phyloP scores from a whole-genome alignment of 805 yeast genomes.

The Saccharomycopsis lassenensis region DNA sequence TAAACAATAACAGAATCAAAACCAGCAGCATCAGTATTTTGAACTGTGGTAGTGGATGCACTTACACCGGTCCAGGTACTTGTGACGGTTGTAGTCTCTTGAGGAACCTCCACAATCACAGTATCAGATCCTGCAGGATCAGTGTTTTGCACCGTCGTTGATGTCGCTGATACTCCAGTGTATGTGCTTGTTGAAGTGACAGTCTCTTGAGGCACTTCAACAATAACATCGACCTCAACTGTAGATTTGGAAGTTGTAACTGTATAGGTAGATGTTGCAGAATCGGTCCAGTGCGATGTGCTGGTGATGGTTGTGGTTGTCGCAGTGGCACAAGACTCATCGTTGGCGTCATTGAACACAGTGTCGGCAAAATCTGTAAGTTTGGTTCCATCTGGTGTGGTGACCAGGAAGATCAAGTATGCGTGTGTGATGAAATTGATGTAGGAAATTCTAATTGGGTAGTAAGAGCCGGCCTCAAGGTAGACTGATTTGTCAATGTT shows the following conservation, averaged over 20 bases:
- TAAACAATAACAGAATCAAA: not conserved
- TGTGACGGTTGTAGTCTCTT: constrained; percentile 1
- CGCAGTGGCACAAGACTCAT: not conserved
- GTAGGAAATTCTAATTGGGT: constrained; percentile 24
- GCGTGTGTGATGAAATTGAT: constrained; percentile 20
- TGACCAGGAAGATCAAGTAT: constrained; percentile 13
- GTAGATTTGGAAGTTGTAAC: not conserved
- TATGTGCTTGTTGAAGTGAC: constrained; percentile 3
- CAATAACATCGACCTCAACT: not conserved
- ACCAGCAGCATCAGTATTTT: not conserved
- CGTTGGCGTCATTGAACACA: not conserved
- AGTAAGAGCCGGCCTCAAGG: constrained; percentile 22
- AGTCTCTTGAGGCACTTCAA: constrained; percentile 1
- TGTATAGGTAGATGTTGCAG: constrained; percentile 2
- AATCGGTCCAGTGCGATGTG: constrained; percentile 4
- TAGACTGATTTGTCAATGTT: constrained; percentile 6
- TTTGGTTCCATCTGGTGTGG: constrained; percentile 5
- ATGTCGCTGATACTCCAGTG: constrained; percentile 1
- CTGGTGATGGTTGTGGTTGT: constrained; percentile 2
- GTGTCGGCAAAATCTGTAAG: not conserved
- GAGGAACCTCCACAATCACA: constrained; percentile 2
- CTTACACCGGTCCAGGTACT: constrained; percentile 7
- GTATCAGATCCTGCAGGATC: constrained; percentile 1
- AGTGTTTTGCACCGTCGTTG: not conserved
- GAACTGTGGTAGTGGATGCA: too few species aligned